Base-by-base conservation (phyloP, 495 filamentous ascomycete genomes). In the Neurospora sp. region DNA sequence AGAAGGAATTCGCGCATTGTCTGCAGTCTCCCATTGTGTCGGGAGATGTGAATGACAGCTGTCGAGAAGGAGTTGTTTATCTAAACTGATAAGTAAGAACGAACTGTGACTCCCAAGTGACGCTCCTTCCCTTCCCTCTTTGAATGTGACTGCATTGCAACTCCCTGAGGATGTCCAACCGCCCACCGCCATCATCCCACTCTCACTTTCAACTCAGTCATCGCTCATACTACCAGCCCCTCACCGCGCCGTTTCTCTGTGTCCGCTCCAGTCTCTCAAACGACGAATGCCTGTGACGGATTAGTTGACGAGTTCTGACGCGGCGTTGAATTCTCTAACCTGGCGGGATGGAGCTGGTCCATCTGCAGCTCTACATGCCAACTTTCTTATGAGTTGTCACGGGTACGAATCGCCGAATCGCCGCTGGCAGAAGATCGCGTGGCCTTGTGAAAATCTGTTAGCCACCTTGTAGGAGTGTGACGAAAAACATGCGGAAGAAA, bases 81-180 rank as follows among this genome's bases (percentile, higher is more conserved):
- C 42, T 46, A 9, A n/a, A 46, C 42, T 46, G 42, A 9, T 0
- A 46, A 42, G 14, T 42, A 42, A 3, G 41, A n/a, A 44, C 41
- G 39, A 42, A 8, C 5, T 18, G 5, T 39, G 41, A 8, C 5
- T 42, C 41, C 41, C 14, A 18, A 3, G 3, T 44, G 6, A n/a
- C 41, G 4, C 41, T 44, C 41, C 42, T 46, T n/a, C 42, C 42
- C 18, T 44, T 44, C 40, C 40, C 0, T 41, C 14, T 5, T 44
- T 9, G 7, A 44, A 44, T 1, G 18, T 8, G 6, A n/a, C 6
- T 9, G 41, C 6, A 44, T 9, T 44, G 0, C 16, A 44, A 44
- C 0, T 6, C 41, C 16, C 2, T 0, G 16, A n/a, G 6, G 0
- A 44, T 9, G 41, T 8, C 3, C 3, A 5, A 6, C 16, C 7